Percentiles rank a stretch among this genome's conserved stretches.
Evolutionary conservation across 2,329 filamentous ascomycete genomes (phyloP).

Genomic region (Phaeosphaeria sp.): DNA sequence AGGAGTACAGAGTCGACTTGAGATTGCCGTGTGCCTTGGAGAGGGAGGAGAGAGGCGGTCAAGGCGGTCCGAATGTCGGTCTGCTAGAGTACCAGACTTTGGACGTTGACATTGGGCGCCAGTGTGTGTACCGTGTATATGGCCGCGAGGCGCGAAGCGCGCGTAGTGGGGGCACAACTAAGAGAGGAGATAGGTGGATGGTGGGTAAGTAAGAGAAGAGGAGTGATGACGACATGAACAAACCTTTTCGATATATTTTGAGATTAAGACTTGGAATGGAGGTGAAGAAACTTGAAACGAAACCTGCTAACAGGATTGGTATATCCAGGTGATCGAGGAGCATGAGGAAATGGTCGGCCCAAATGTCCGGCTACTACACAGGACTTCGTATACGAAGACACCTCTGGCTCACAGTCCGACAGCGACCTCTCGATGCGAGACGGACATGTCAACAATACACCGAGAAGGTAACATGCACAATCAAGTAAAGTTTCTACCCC

Average conservation of each 20-base stretch:
- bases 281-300: neutral
- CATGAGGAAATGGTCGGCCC: neutral
- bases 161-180: neutral
- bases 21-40: too few relatives aligned
- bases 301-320: neutral
- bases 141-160: conserved; percentile 7
- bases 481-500: neutral
- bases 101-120: too few relatives aligned
- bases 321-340: neutral
- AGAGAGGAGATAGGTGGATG: too few relatives aligned
- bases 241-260: neutral
- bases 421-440: too few relatives aligned
- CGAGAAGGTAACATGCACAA: too few relatives aligned
- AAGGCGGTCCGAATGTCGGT: neutral
- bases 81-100: neutral
- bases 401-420: too few relatives aligned
- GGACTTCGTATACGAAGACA: neutral
- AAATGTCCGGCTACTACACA: neutral
- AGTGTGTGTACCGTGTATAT: too few relatives aligned
- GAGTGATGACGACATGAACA: neutral
- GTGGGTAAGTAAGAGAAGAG: neutral
- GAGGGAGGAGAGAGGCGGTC: conserved; percentile 5
- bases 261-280: neutral
- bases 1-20: neutral
- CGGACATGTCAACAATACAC: too few relatives aligned